A percentile compares a stretch with the other conserved stretches of the same genome.
These are phyloP conservation scores for Pseudophaeomoniella oleicola DNA, from an alignment of 2,329 filamentous ascomycete genomes.

Conservation along the genomic window DNA sequence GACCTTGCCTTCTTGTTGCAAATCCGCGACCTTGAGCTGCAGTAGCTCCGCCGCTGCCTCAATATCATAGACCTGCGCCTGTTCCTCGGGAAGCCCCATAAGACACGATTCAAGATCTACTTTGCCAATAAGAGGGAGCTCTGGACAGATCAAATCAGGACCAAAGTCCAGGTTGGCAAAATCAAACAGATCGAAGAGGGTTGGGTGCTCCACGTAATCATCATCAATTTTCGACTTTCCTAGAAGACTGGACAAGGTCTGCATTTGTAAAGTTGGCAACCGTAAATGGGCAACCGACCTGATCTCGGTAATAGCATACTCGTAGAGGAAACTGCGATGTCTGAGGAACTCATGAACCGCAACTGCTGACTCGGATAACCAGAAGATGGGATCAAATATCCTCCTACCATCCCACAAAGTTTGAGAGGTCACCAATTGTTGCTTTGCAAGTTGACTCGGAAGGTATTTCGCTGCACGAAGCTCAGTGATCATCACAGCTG, in stretches of 20 bases:
- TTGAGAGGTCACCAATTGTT: constrained; percentile 54
- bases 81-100: constrained; percentile 40
- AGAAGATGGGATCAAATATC: constrained; percentile 49
- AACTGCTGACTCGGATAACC: constrained; percentile 50
- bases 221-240: constrained; percentile 54
- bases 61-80: constrained; percentile 47
- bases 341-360: constrained; percentile 66
- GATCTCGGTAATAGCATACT: constrained; percentile 76
- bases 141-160: constrained; percentile 31
- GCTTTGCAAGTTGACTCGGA: constrained; percentile 59
- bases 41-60: constrained; percentile 61
- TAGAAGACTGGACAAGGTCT: constrained; percentile 54
- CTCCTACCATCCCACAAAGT: constrained; percentile 60
- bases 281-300: constrained; percentile 58
- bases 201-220: constrained; percentile 52
- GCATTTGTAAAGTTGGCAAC: constrained; percentile 54
- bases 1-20: constrained; percentile 18
- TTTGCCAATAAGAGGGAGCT: constrained; percentile 46
- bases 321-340: constrained; percentile 61
- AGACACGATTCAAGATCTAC: constrained; percentile 54
- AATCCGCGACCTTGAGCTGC: constrained; percentile 43
- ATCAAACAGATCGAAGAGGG: constrained; percentile 85
- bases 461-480: constrained; percentile 67
- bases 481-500: constrained; percentile 59
- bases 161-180: constrained; percentile 57